Conservation (phyloP, 2,329 filamentous ascomycete species). For the Trichoderma sp. region DNA sequence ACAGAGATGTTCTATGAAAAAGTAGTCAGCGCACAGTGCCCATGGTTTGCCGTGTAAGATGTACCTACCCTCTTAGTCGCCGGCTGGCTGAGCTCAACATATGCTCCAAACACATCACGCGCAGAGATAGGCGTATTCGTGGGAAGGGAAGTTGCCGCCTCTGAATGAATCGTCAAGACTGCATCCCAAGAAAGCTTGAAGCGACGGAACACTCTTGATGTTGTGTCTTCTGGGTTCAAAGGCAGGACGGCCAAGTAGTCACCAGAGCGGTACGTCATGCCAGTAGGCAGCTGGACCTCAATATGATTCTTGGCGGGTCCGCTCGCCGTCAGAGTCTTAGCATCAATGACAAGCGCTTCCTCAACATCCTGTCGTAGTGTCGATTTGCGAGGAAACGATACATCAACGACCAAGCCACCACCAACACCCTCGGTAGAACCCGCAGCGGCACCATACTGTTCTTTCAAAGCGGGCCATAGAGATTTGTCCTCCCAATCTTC, state of each 20-base stretch:
- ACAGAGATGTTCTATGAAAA: constrained; percentile 42
- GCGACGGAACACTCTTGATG: constrained; percentile 65
- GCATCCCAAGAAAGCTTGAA: constrained; percentile 73
- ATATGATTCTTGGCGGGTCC: constrained; percentile 66
- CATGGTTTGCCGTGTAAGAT: neutral
- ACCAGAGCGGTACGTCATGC: constrained; percentile 69
- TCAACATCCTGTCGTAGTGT: constrained; percentile 66
- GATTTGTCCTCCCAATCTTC: constrained; percentile 67
- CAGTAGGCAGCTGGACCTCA: constrained; percentile 68
- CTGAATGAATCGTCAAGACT: constrained; percentile 62
- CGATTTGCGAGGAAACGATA: constrained; percentile 58
- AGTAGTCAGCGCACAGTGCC: constrained; percentile 27
- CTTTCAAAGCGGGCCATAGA: constrained; percentile 55
- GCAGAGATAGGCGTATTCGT: constrained; percentile 62
- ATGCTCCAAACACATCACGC: constrained; percentile 66
- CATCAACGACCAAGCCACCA: constrained; percentile 48
- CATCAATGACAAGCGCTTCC: constrained; percentile 61
- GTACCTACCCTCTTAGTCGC: constrained; percentile 65
- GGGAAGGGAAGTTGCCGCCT: constrained; percentile 57
- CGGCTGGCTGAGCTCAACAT: constrained; percentile 73
- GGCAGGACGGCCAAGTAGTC: constrained; percentile 79
- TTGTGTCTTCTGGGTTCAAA: constrained; percentile 65
- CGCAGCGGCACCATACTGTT: constrained; percentile 47
- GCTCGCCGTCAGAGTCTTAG: constrained; percentile 54
- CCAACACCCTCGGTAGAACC: constrained; percentile 15